Percentiles rank a stretch among this genome's conserved stretches.
Evolutionary conservation across 441 rosid genomes (phyloP).

Genomic region (Arabidopsis lyrata): DNA sequence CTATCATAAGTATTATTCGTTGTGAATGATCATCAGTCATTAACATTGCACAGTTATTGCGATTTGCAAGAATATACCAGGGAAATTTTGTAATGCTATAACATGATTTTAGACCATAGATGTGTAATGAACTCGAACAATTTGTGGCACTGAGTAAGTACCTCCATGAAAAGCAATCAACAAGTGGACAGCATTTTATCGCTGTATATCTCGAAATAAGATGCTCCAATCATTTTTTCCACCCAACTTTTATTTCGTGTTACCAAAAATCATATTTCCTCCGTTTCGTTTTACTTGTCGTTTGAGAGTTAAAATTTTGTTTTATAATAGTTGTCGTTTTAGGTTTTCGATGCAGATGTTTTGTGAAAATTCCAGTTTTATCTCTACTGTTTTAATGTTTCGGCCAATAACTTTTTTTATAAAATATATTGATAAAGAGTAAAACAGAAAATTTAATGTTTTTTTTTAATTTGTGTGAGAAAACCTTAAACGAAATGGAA

Average conservation of each 20-base stretch:
- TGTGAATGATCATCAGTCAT: slow-evolving; percentile 1
- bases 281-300: too few species aligned
- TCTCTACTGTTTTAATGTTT: too few species aligned
- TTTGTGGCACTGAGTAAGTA: slow-evolving; percentile 31
- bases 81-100: slow-evolving; percentile 17
- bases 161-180: slow-evolving; percentile 32
- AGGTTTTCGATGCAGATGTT: too few species aligned
- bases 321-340: too few species aligned
- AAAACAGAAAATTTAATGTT: too few species aligned
- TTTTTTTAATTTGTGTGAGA: too few species aligned
- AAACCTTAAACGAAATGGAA: too few species aligned
- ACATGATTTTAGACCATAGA: slow-evolving; percentile 10
- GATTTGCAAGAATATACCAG: slow-evolving; percentile 11
- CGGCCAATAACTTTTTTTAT: too few species aligned
- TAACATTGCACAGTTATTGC: slow-evolving; percentile 9
- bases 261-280: slow-evolving; percentile 3
- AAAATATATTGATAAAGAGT: too few species aligned
- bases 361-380: too few species aligned
- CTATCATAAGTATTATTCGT: slow-evolving; percentile 11
- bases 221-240: slow-evolving; percentile 34
- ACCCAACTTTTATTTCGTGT: slow-evolving; percentile 6
- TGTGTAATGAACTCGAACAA: slow-evolving; percentile 31
- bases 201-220: slow-evolving; percentile 24
- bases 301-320: too few species aligned
- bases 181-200: slow-evolving; percentile 40